Evolutionary conservation across 192 early-diverging fungal species (phyloP).

Genomic region (Podila epigama): DNA sequence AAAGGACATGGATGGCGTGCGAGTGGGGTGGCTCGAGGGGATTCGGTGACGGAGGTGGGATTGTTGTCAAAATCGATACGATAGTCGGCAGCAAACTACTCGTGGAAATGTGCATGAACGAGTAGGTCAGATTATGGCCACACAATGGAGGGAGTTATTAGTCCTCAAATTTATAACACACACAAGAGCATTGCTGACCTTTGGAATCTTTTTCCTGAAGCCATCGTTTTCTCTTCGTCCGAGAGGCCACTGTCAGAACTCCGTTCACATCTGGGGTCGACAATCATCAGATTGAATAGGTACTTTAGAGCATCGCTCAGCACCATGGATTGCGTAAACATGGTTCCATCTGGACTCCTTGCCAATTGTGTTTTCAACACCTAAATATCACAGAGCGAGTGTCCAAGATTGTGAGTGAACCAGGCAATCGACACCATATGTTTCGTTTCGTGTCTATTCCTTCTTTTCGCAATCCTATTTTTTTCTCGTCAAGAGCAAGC

Average conservation of each 20-base stretch:
- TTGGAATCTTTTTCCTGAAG: conserved; percentile 37
- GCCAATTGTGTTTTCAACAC: conserved; percentile 42
- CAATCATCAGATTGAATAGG: conserved; percentile 60
- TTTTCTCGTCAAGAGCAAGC: too few species aligned
- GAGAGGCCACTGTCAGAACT: conserved; percentile 17
- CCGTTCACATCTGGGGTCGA: conserved; percentile 37
- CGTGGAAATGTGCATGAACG: not conserved
- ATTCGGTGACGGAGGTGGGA: conserved; percentile 47
- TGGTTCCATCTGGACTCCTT: conserved; percentile 33
- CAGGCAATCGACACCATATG: too few species aligned
- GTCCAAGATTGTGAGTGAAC: too few species aligned
- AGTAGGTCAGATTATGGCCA: not conserved
- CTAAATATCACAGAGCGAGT: not conserved
- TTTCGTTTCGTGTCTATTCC: too few species aligned
- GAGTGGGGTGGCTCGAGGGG: conserved; percentile 77
- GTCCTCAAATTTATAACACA: not conserved
- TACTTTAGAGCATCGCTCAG: conserved; percentile 62
- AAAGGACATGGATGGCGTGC: conserved; percentile 79
- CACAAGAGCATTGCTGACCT: too few species aligned
- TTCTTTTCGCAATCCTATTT: too few species aligned
- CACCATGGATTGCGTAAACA: conserved; percentile 52
- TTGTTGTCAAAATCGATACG: conserved; percentile 46
- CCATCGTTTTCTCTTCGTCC: conserved; percentile 4
- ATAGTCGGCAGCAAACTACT: conserved; percentile 53
- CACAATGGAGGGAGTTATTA: too few species aligned